Percentiles rank a stretch among this genome's conserved stretches.
These are phyloP conservation scores for Batkoa obscura DNA, from an alignment of 371 early-diverging fungal species.

Conservation along the genomic window DNA sequence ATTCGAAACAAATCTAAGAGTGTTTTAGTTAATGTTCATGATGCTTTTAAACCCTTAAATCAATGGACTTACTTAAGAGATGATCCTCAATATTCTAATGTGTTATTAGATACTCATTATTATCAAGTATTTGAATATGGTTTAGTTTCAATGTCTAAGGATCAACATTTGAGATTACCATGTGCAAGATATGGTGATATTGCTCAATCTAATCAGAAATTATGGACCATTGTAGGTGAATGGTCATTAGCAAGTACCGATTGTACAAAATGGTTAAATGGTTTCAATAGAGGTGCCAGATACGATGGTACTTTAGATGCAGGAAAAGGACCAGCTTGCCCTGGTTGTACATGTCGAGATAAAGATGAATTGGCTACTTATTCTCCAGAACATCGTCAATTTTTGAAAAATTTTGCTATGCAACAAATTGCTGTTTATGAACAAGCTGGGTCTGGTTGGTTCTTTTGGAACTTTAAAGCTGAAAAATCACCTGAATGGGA, in stretches of 20 bases:
- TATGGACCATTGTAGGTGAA: conserved; percentile 45
- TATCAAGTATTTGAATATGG: conserved; percentile 25
- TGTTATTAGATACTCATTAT: conserved; percentile 20
- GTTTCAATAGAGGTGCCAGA: conserved; percentile 27
- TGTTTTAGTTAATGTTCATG: conserved; percentile 1
- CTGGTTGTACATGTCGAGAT: conserved; percentile 23
- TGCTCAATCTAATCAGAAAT: conserved; percentile 9
- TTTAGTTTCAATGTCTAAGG: background rate
- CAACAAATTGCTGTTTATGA: conserved; percentile 33
- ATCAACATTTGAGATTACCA: background rate
- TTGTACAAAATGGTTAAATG: conserved; percentile 32
- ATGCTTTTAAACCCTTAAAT: conserved; percentile 1
- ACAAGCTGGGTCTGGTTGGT: conserved; percentile 36
- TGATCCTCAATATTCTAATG: background rate
- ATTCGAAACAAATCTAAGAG: background rate
- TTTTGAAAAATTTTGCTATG: conserved; percentile 18
- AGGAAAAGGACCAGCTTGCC: conserved; percentile 8
- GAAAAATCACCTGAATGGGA: conserved; percentile 54
- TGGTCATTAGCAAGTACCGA: conserved; percentile 54
- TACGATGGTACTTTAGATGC: conserved; percentile 35
- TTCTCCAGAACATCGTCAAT: conserved; percentile 13
- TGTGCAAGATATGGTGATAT: conserved; percentile 4
- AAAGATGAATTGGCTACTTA: background rate
- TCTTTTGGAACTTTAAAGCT: conserved; percentile 66
- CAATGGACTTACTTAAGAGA: background rate